These are phyloP conservation scores for Hypoxylon sp. DNA, from an alignment of 2,329 filamentous ascomycete species.

Conservation along the genomic window DNA sequence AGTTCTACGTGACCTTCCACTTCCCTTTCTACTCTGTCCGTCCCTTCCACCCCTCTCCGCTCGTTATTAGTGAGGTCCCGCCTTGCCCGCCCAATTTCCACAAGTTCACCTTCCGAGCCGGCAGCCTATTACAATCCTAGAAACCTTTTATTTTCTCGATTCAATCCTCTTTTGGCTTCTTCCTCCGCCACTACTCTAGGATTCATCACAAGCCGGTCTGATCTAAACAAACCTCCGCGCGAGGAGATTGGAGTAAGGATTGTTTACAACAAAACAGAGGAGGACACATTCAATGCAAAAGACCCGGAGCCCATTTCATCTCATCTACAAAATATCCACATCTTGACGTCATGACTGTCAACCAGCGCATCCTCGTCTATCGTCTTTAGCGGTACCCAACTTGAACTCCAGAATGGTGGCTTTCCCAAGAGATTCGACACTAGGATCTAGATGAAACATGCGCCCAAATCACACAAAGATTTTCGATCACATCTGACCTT, in stretches of 20 bases:
- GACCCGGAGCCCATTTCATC: slow-evolving; percentile 35
- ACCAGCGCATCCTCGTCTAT: slow-evolving; percentile 27
- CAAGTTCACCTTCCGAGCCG: slow-evolving; percentile 28
- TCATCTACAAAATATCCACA: slow-evolving; percentile 39
- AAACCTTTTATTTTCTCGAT: slow-evolving; percentile 21
- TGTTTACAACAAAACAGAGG: slow-evolving; percentile 14
- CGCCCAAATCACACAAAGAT: slow-evolving; percentile 16
- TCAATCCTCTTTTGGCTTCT: slow-evolving; percentile 42
- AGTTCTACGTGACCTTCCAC: background rate
- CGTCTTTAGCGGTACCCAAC: slow-evolving; percentile 8
- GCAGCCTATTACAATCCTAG: slow-evolving; percentile 35
- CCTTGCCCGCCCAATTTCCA: slow-evolving; percentile 45
- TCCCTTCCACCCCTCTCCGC: slow-evolving; percentile 42
- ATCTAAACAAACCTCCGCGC: slow-evolving; percentile 19
- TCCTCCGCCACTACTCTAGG: slow-evolving; percentile 40
- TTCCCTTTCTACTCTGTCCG: slow-evolving; percentile 13
- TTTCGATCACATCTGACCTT: slow-evolving; percentile 7
- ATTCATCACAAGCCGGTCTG: slow-evolving; percentile 25
- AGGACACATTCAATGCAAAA: slow-evolving; percentile 28
- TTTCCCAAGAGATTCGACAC: slow-evolving; percentile 10
- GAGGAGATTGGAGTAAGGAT: slow-evolving; percentile 26
- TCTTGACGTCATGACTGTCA: slow-evolving; percentile 39
- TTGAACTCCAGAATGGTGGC: slow-evolving; percentile 15
- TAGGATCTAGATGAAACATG: slow-evolving; percentile 11
- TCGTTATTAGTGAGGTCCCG: slow-evolving; percentile 37